phyloP scores from a whole-genome alignment of 441 rosid species.

The Rhodomyrtus psidioides region DNA sequence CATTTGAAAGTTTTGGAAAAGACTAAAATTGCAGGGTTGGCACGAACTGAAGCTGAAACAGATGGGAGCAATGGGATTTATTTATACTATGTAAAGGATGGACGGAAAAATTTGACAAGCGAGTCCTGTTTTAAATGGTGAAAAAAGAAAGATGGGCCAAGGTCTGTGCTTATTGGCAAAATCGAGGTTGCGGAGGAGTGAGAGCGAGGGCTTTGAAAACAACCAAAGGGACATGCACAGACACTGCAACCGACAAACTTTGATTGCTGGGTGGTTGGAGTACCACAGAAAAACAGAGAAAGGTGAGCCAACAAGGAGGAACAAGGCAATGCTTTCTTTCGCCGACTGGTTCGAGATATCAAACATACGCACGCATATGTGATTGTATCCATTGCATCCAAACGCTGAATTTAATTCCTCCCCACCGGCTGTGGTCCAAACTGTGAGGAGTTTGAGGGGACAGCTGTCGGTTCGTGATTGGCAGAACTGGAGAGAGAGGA shows the following conservation, averaged over 20 bases:
- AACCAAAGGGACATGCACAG: neutral
- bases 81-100: neutral
- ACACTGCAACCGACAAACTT: slow-evolving; percentile 21
- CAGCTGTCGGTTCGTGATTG: neutral
- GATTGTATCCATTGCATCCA: neutral
- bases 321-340: neutral
- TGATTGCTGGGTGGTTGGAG: slow-evolving; percentile 11
- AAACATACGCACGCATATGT: neutral
- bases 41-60: neutral
- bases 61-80: neutral
- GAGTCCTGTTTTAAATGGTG: neutral
- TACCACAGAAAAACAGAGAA: neutral
- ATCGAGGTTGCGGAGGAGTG: slow-evolving; percentile 11
- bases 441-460: neutral
- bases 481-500: neutral
- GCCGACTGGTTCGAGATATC: neutral
- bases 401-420: neutral
- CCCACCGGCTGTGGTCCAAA: neutral
- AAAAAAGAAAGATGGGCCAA: neutral
- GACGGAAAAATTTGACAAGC: neutral
- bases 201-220: neutral
- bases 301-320: neutral
- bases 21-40: neutral
- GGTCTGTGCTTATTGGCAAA: neutral
- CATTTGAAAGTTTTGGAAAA: slow-evolving; percentile 10